Conservation (phyloP, 1,284 basidiomycete genomes). For the Fomitopsis palustris region DNA sequence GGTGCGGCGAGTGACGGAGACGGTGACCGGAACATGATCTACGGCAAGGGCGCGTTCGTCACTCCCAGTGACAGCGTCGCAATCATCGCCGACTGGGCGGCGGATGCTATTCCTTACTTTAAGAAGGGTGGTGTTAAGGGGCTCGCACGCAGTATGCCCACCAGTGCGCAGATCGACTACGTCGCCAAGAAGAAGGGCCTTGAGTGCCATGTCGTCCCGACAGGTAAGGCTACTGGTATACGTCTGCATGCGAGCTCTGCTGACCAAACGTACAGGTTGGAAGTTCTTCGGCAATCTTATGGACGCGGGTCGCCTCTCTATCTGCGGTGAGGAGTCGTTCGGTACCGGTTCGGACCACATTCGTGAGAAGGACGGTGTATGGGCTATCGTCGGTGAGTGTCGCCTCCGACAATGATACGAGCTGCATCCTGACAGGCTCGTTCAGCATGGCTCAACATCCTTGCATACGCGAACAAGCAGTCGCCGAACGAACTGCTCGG, state of each 20-base stretch:
- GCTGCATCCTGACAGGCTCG: conserved; percentile 5
- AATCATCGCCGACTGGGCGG: conserved; percentile 97
- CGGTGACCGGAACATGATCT: conserved; percentile 99
- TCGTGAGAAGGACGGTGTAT: conserved; percentile 98
- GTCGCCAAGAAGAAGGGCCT: conserved; percentile 95
- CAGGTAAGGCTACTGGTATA: conserved; percentile 49
- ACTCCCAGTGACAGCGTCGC: conserved; percentile 97
- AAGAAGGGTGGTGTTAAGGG: conserved; percentile 90
- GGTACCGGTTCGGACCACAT: conserved; percentile 99
- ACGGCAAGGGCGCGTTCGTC: conserved; percentile 96
- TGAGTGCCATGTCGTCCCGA: conserved; percentile 95
- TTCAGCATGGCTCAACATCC: conserved; percentile 93
- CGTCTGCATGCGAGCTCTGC: neutral
- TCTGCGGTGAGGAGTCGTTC: conserved; percentile 98
- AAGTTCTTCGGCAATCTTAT: conserved; percentile 99
- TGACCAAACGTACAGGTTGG: conserved; percentile 63
- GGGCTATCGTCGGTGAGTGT: conserved; percentile 85
- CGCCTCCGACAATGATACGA: conserved; percentile 5
- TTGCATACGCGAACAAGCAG: conserved; percentile 89
- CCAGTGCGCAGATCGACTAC: conserved; percentile 93
- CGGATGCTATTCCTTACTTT: conserved; percentile 94
- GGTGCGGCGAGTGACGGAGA: conserved; percentile 98
- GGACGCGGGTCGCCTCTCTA: conserved; percentile 96
- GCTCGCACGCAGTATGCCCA: conserved; percentile 95
- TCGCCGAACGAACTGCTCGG: conserved; percentile 73